Evolutionary conservation across 306 rosid genomes (phyloP), one percentile per base, ranked within the genome.

Genomic region (Citrullus amarus): DNA sequence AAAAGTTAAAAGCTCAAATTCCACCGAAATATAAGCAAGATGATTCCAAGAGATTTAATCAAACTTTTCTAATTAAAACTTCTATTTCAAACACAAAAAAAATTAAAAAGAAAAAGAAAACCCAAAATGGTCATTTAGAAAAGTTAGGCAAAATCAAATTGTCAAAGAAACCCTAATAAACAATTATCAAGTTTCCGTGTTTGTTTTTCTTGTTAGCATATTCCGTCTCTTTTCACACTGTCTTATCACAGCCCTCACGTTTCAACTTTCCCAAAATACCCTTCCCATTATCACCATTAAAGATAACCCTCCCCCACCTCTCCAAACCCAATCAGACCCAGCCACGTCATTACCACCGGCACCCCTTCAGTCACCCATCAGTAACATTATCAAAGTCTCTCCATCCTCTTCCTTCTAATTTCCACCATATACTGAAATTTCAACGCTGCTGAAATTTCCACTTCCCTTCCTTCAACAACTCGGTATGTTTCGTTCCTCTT

Each of bases 401-500:
- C 6, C 14, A 9, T 30, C 78, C 13, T 15, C 30, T 22, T 22
- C 43, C 5, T 63, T 14, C 39, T 30, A 28, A 6, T 46, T 9
- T 25, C 59, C 12, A 48, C 57, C 76, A 12, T 36, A 25, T 54
- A 25, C 48, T 34, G 79, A 76, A 34, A 10, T 79, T 86, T 79
- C 87, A 57, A 83, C 85, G 78, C 72, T 56, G 54, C 39, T n/a
- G 75, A 60, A 81, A 61, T 22, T 83, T 57, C 77, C 41, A 71
- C 6, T 9, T 5, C 43, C 43, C 56, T 75, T 66, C 77, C 30
- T 74, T 32, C 59, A 17, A 56, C 8, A 3, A 53, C 25, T 53
- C 46, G 62, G 63, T 74, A 74, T 54, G 16, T 74, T 28, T 12
- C 55, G 0, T 70, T 43, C 6, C 53, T 41, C 8, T 0, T n/a